phyloP scores from a whole-genome alignment of 2,329 filamentous ascomycete genomes.

The Microcyclosporella mali region DNA sequence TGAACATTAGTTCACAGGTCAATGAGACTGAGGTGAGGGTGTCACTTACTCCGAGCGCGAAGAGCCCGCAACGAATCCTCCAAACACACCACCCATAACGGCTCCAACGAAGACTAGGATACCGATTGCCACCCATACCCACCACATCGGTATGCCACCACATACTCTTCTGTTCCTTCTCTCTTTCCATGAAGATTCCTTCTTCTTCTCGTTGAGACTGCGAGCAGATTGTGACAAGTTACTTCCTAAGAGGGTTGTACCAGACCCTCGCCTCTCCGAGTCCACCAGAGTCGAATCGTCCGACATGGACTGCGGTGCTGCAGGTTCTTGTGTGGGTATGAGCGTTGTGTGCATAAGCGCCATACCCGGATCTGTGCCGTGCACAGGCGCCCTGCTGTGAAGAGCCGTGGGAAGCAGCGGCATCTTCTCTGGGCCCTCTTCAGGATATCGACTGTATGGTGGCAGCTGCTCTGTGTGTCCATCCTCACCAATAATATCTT shows the following conservation, averaged over 20 bases:
- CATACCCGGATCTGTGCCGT: conserved; percentile 30
- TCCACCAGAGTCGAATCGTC: conserved; percentile 26
- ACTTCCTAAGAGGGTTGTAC: background rate
- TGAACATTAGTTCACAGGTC: no score
- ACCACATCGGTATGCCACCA: conserved; percentile 33
- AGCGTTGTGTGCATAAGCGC: conserved; percentile 30
- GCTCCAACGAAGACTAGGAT: conserved; percentile 29
- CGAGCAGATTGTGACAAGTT: conserved; percentile 1
- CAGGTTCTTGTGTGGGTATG: conserved; percentile 25
- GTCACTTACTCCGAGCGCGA: no score
- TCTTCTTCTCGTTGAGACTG: conserved; percentile 8
- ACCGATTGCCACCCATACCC: conserved; percentile 26
- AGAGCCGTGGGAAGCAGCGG: conserved; percentile 34
- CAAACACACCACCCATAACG: conserved; percentile 31
- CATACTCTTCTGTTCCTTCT: background rate
- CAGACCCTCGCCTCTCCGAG: background rate
- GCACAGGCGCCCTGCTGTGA: conserved; percentile 30
- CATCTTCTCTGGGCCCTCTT: conserved; percentile 56
- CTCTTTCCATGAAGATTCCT: background rate
- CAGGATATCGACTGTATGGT: conserved; percentile 84
- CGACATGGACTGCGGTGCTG: conserved; percentile 30
- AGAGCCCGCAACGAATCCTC: conserved; percentile 27
- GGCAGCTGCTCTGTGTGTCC: conserved; percentile 88
- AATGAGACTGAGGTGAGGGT: no score
- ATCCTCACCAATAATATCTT: conserved; percentile 78